These are phyloP conservation scores for Cryoendolithus antarcticus DNA, from an alignment of 2,329 filamentous ascomycete genomes.

Conservation along the genomic window DNA sequence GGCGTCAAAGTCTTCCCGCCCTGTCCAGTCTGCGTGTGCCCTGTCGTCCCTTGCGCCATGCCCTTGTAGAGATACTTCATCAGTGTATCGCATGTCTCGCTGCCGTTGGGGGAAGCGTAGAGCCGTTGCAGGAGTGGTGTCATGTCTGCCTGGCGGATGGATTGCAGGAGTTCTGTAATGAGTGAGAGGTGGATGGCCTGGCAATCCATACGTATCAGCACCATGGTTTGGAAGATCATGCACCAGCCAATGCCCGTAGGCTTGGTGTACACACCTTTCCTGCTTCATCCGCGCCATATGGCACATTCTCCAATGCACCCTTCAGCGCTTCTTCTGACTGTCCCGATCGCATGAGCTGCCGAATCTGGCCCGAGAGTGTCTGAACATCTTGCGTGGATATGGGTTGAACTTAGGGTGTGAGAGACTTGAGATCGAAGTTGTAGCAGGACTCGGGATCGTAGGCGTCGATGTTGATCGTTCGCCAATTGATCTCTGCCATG, in stretches of 20 bases:
- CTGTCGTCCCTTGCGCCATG: slow-evolving; percentile 46
- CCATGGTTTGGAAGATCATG: too few relatives aligned
- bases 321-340: slow-evolving; percentile 79
- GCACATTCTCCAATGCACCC: slow-evolving; percentile 72
- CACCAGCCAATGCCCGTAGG: neutral
- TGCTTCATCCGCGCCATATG: slow-evolving; percentile 48
- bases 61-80: slow-evolving; percentile 99
- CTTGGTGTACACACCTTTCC: slow-evolving; percentile 34
- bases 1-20: slow-evolving; percentile 44
- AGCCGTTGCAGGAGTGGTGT: slow-evolving; percentile 73
- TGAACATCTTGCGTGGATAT: slow-evolving; percentile 68
- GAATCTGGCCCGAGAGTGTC: slow-evolving; percentile 64
- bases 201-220: too few relatives aligned
- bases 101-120: slow-evolving; percentile 64
- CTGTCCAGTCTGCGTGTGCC: slow-evolving; percentile 3
- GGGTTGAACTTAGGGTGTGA: slow-evolving; percentile 65
- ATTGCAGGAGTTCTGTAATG: slow-evolving; percentile 85
- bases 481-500: slow-evolving; percentile 49
- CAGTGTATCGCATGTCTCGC: slow-evolving; percentile 77
- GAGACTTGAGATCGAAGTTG: slow-evolving; percentile 86
- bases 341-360: slow-evolving; percentile 75
- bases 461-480: slow-evolving; percentile 89
- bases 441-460: slow-evolving; percentile 77
- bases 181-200: slow-evolving; percentile 79
- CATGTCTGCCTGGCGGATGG: slow-evolving; percentile 94